Percentiles rank a stretch among this genome's conserved stretches.
phyloP scores from a whole-genome alignment of 495 filamentous ascomycete genomes.

The Annulohypoxylon nitens region DNA sequence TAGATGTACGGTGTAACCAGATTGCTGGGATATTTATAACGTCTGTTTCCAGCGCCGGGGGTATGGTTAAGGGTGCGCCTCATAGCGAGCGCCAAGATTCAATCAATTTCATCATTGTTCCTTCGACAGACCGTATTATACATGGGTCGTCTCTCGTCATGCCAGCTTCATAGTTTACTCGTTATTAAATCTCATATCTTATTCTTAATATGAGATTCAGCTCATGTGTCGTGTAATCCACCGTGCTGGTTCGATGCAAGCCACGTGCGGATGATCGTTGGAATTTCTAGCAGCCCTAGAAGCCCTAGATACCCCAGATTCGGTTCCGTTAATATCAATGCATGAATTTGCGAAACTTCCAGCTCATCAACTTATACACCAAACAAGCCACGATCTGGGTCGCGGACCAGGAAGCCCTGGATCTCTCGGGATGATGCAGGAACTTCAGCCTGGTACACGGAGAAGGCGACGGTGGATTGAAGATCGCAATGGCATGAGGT shows the following conservation, averaged over 20 bases:
- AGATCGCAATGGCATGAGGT: slow-evolving; percentile 26
- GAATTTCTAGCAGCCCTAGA: slow-evolving; percentile 18
- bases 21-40: slow-evolving; percentile 35
- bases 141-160: slow-evolving; percentile 20
- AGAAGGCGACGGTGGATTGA: slow-evolving; percentile 4
- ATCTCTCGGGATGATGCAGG: slow-evolving; percentile 26
- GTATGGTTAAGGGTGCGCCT: slow-evolving; percentile 28
- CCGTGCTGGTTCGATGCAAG: slow-evolving; percentile 40
- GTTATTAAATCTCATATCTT: neutral
- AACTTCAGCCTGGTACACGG: neutral
- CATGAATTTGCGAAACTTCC: slow-evolving; percentile 8
- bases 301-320: slow-evolving; percentile 39
- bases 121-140: slow-evolving; percentile 13
- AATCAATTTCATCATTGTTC: slow-evolving; percentile 37
- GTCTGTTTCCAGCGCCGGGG: slow-evolving; percentile 27
- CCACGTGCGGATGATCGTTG: slow-evolving; percentile 41
- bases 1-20: slow-evolving; percentile 26
- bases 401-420: slow-evolving; percentile 17
- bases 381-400: slow-evolving; percentile 31
- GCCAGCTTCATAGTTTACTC: slow-evolving; percentile 15
- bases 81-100: slow-evolving; percentile 40
- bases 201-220: slow-evolving; percentile 22
- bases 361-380: neutral
- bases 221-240: slow-evolving; percentile 36
- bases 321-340: slow-evolving; percentile 23